Evolutionary conservation across 441 rosid species (phyloP).

Genomic region (Gossypium schwendimanii): DNA sequence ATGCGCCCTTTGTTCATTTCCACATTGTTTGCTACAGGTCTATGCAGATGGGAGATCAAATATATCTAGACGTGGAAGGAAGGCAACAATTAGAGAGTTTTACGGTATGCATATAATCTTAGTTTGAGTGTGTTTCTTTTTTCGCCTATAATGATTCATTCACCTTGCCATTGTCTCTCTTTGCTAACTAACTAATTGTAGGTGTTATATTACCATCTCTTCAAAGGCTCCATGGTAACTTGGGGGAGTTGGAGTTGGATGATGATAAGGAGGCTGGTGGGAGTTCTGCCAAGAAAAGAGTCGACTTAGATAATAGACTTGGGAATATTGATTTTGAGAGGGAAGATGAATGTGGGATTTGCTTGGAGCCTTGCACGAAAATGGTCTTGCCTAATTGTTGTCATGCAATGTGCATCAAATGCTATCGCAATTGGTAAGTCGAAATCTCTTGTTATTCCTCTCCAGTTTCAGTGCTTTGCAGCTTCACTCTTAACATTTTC

Average conservation of each 20-base stretch:
- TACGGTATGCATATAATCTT: conserved; percentile 44
- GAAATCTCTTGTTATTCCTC: background rate
- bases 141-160: background rate
- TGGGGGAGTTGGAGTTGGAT: conserved; percentile 40
- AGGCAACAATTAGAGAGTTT: conserved; percentile 79
- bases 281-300: conserved; percentile 35
- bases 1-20: conserved; percentile 21
- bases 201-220: conserved; percentile 89
- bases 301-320: conserved; percentile 39
- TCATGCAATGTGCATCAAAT: conserved; percentile 94
- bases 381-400: conserved; percentile 90
- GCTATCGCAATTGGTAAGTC: conserved; percentile 79
- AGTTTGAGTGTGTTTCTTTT: background rate
- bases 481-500: background rate
- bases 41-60: conserved; percentile 51
- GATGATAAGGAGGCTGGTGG: conserved; percentile 28
- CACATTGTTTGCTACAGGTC: conserved; percentile 39
- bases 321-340: conserved; percentile 54
- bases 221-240: conserved; percentile 51
- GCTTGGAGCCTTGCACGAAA: conserved; percentile 91
- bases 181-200: conserved; percentile 20
- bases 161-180: background rate
- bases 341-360: conserved; percentile 95
- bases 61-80: conserved; percentile 59
- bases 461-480: background rate